Conservation (phyloP, 2,329 filamentous ascomycete species). For the Penicillium fuscoglaucum region DNA sequence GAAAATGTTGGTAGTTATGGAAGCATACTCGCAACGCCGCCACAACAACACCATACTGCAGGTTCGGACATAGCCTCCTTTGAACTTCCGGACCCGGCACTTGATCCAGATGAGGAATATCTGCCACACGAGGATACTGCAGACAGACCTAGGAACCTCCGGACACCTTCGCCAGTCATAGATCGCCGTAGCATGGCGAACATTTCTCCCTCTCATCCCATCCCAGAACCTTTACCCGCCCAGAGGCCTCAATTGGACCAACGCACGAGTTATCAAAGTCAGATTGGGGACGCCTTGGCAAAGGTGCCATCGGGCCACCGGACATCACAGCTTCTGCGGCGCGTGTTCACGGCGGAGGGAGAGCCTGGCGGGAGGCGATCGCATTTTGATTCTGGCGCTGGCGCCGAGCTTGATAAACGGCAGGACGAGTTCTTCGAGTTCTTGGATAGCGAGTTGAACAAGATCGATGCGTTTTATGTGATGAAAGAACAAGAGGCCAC, state of each 20-base stretch:
- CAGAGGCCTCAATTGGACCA: constrained; percentile 13
- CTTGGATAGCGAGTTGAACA: constrained; percentile 79
- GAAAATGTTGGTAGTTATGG: constrained; percentile 57
- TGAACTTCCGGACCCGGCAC: constrained; percentile 62
- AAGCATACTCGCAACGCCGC: constrained; percentile 61
- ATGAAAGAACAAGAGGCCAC: constrained; percentile 84
- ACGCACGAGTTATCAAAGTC: constrained; percentile 13
- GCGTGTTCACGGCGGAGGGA: constrained; percentile 42
- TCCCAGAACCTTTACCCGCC: constrained; percentile 1
- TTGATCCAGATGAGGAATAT: constrained; percentile 46
- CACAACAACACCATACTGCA: constrained; percentile 26
- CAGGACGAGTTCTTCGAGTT: constrained; percentile 87
- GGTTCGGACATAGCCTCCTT: constrained; percentile 51
- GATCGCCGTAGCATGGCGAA: constrained; percentile 14
- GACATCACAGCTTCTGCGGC: constrained; percentile 38
- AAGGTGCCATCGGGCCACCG: constrained; percentile 29
- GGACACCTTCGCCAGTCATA: constrained; percentile 29
- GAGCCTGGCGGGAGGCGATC: constrained; percentile 49
- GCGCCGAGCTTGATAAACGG: constrained; percentile 66
- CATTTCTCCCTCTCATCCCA: constrained; percentile 4
- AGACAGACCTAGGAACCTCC: constrained; percentile 21
- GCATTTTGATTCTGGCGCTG: constrained; percentile 51
- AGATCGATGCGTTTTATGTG: constrained; percentile 88
- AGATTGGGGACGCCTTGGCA: constrained; percentile 24
- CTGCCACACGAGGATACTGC: constrained; percentile 17